Evolutionary conservation across 441 rosid species (phyloP).

Genomic region (Pelargonium cotyledonis): DNA sequence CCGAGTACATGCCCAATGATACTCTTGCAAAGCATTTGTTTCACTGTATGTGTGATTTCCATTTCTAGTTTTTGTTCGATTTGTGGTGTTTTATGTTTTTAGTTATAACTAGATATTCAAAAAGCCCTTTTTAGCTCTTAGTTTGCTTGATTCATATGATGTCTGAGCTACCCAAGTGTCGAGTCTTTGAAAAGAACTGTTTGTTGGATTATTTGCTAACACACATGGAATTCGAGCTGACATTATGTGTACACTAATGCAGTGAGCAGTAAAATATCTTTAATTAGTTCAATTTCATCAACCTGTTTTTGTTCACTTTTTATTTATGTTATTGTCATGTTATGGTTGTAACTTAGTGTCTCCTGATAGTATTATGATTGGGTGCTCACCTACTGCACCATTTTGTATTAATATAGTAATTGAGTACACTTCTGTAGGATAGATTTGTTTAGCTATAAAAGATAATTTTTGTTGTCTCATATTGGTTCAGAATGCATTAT

Average conservation of each 20-base stretch:
- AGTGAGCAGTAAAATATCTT: no score
- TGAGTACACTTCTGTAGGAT: neutral
- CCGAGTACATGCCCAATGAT: constrained; percentile 69
- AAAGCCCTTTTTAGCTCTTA: neutral
- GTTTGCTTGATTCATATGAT: neutral
- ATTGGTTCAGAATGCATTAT: no score
- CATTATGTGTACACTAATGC: no score
- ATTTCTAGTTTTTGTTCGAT: neutral
- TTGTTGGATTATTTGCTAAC: no score
- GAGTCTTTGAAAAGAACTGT: no score
- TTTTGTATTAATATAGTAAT: neutral
- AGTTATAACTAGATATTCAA: neutral
- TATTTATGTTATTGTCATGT: neutral
- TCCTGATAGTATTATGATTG: neutral
- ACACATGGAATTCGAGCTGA: no score
- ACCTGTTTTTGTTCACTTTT: no score
- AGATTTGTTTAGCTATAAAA: neutral
- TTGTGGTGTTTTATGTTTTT: neutral
- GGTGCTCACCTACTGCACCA: neutral
- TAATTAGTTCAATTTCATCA: no score
- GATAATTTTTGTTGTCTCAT: neutral
- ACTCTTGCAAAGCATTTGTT: constrained; percentile 72
- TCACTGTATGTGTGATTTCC: constrained; percentile 37
- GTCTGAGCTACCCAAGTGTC: neutral
- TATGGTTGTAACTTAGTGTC: neutral